Evolutionary conservation across 441 rosid species (phyloP), one percentile per base, ranked within the genome.

Genomic region (Hypseocharis bilobata): DNA sequence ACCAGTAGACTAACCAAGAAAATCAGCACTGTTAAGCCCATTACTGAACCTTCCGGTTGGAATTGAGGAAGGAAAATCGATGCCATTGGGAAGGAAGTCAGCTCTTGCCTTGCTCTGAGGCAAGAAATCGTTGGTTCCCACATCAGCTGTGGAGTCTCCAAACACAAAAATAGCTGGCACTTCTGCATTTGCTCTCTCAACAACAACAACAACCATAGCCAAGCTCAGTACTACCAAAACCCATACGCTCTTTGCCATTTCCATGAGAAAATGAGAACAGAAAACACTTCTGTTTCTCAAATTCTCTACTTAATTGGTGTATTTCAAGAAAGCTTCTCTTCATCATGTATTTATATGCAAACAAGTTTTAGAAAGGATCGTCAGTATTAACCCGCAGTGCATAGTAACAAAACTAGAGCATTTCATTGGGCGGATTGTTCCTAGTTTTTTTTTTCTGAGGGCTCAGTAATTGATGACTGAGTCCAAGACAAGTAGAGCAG

Each of bases 1-100:
- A 26, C 29, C 6, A 27, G 5, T 10, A 20, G 22, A 70, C 81
- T 64, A 58, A 86, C 91, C 80, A 2, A 82, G 72, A 52, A 74
- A 75, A 78, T 84, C 86, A 51, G 85, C 91, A 42, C 80, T 81
- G 22, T 81, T 84, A 6, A 82, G 63, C 66, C 89, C 86, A 70
- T 82, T 85, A 69, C 86, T 81, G 77, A 82, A 82, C 71, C 86
- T 76, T 59, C 86, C 85, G 0, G 86, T 82, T 4, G 84, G 74
- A 65, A 63, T 81, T 16, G 36, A 56, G 17, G 45, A 13, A 27
- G 83, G 86, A 67, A 85, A 82, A 70, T 85, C 86, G n/a, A 82
- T 63, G 47, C 88, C 88, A 63, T 82, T 74, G 68, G 42, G 77
- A n/a, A 68, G 81, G 59, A 80, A 80, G 55, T 82, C 26, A 1